Base-by-base conservation (phyloP, 345 rosid species). In the Angophora floribunda region DNA sequence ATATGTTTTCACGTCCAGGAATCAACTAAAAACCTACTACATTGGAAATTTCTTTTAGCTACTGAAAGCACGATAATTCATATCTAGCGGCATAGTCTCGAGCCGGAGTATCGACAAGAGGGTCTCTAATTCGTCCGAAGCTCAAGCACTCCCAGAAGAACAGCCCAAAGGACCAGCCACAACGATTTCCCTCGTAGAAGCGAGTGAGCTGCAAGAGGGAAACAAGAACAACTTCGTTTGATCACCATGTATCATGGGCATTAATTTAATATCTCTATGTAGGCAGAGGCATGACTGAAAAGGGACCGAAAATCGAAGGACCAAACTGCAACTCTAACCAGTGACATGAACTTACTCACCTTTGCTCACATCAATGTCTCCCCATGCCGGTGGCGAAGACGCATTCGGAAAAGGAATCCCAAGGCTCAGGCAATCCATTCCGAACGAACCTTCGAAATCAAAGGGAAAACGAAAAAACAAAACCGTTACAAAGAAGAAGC, bases 371-470 rank as follows among this genome's bases (percentile, higher is more conserved):
- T 93, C 88, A 47, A 53, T 94, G 7, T 93, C 93, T 85, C 94
- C 87, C 57, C 86, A 67, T 51, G 61, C 88, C 36, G 95, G 92
- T 22, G 95, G 50, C 6, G 91, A 9, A 22, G 97, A 89, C 52
- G 16, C 16, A 70, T 93, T 94, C 19, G 92, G 32, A 80, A 88
- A 4, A 51, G 92, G 86, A 57, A 96, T 87, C 79, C 97, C 99
- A 51, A 96, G 94, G 90, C 89, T 86, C 52, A 85, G 8, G 65
- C 99, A 97, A 86, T 96, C 96, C 97, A 93, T 67, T 90, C 99
- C 99, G 86, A 97, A 89, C 52, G 96, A 90, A 95, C 99, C 99
- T 97, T 89, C 17, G 85, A 90, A 86, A 8, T 51, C 86, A 52
- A 87, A 50, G 32, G 32, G 30, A 32, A 50, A 21, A 50, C 8